Base-by-base conservation (phyloP, 371 early-diverging fungal species). In the Mucor piriformis region DNA sequence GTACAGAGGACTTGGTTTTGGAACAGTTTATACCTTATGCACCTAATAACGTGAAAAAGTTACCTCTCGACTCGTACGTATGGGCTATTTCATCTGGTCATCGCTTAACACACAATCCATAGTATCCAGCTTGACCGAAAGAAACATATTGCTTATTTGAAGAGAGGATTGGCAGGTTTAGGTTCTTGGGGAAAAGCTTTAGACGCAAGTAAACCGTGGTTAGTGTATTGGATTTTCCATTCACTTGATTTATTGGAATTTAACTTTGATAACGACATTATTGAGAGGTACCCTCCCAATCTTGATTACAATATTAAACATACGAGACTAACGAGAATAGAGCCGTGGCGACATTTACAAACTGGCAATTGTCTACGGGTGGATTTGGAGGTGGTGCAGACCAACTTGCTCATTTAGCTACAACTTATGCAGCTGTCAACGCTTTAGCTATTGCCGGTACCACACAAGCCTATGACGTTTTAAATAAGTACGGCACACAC, bases 191-290 rank as follows among this genome's bases (percentile, higher is more conserved):
- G 86, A 71, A 79, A 83, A 0, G 79, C 79, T 0, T 81, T 97
- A 40, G 96, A 95, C 69, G 92, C 98, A 3, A 87, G 88, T 64
- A 88, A 88, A 64, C 95, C 97, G 6, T 98, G 97, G 97, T 61
- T 98, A 11, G 68, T 85, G 2, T 96, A 91, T 68, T 98, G 97
- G 97, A 88, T 91, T 20, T 57, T 92, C 12, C 95, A 96, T 60
- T 74, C 93, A 0, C 74, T 96, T 13, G 90, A 89, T 57, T 71
- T 97, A 8, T 66, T 98, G 29, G 88, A 84, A 18, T 63, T 74
- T 40, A 64, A 61, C 16, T 61, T 88, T 25, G 66, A 83, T 15
- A 57, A 56, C 1, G 65, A 59, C 1, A 40, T 75, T 3, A 72
- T 73, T n/a, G 55, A 74, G 21, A 77, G 88, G 85, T 84, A 29